These are phyloP conservation scores for Cutaneotrichosporon cyanovorans DNA, from an alignment of 1,284 basidiomycete genomes.

Conservation along the genomic window DNA sequence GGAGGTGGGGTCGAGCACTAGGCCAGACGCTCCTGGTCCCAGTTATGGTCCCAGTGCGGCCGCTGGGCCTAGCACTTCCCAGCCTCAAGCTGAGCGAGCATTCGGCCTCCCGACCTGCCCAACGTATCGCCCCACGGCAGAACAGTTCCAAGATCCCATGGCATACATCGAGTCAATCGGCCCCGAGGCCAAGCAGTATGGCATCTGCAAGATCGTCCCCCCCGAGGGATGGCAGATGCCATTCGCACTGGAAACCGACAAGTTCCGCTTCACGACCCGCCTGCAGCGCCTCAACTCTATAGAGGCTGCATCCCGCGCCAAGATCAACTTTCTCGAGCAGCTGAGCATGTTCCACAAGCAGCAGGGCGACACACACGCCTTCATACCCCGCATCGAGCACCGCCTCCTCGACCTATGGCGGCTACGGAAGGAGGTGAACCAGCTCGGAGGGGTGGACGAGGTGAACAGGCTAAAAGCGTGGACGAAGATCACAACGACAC, in stretches of 20 bases:
- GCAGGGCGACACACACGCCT: slow-evolving; percentile 75
- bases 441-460: slow-evolving; percentile 74
- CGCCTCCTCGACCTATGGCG: slow-evolving; percentile 88
- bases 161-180: slow-evolving; percentile 83
- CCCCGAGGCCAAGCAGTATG: slow-evolving; percentile 65
- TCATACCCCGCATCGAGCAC: slow-evolving; percentile 86
- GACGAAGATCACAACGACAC: slow-evolving; percentile 69
- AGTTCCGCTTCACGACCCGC: slow-evolving; percentile 74
- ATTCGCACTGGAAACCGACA: slow-evolving; percentile 88
- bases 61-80: slow-evolving; percentile 22
- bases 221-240: slow-evolving; percentile 92
- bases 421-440: slow-evolving; percentile 82
- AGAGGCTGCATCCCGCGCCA: slow-evolving; percentile 91
- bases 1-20: too few species aligned
- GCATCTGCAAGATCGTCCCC: slow-evolving; percentile 94
- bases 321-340: slow-evolving; percentile 94
- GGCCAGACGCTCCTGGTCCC: too few species aligned
- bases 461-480: slow-evolving; percentile 70
- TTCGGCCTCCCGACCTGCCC: slow-evolving; percentile 89
- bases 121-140: slow-evolving; percentile 73
- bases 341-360: slow-evolving; percentile 87
- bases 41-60: too few species aligned
- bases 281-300: slow-evolving; percentile 93
- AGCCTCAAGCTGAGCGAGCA: slow-evolving; percentile 49
- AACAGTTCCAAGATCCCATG: slow-evolving; percentile 95